A percentile compares a stretch with the other conserved stretches of the same genome.
Conservation (phyloP, 106 monocot species). For the Hemerocallis citrina region DNA sequence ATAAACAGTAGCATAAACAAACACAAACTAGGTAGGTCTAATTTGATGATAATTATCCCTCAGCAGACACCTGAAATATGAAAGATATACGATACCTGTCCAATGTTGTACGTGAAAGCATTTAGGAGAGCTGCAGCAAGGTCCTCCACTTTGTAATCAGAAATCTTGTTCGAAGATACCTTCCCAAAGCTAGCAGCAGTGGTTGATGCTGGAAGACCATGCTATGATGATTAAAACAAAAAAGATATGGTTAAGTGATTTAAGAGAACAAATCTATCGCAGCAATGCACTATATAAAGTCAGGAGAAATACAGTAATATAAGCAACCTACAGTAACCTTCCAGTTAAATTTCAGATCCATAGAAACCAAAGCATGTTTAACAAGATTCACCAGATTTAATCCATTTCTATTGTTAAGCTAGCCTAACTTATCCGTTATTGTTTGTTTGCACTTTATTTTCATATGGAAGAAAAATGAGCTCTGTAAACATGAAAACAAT, state of each 20-base stretch:
- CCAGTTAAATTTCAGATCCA: not conserved
- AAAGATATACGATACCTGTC: slow-evolving; percentile 32
- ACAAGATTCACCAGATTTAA: not conserved
- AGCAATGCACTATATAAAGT: not conserved
- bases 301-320: not conserved
- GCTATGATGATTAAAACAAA: slow-evolving; percentile 25
- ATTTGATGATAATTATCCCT: not conserved
- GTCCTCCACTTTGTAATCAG: slow-evolving; percentile 67
- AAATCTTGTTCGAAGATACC: slow-evolving; percentile 56
- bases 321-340: not conserved
- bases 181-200: slow-evolving; percentile 77
- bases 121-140: slow-evolving; percentile 76
- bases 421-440: too few relatives aligned
- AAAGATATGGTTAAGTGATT: slow-evolving; percentile 4
- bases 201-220: slow-evolving; percentile 64
- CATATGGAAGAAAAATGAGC: too few relatives aligned
- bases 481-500: too few relatives aligned
- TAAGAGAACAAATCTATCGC: not conserved
- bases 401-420: too few relatives aligned
- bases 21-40: not conserved
- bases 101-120: slow-evolving; percentile 75
- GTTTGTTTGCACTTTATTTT: too few relatives aligned
- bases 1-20: not conserved
- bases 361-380: too few relatives aligned
- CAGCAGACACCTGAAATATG: not conserved